Evolutionary conservation across 2,329 filamentous ascomycete species (phyloP), one percentile per base, ranked within the genome.

Genomic region (Incumbomyces delicatus): DNA sequence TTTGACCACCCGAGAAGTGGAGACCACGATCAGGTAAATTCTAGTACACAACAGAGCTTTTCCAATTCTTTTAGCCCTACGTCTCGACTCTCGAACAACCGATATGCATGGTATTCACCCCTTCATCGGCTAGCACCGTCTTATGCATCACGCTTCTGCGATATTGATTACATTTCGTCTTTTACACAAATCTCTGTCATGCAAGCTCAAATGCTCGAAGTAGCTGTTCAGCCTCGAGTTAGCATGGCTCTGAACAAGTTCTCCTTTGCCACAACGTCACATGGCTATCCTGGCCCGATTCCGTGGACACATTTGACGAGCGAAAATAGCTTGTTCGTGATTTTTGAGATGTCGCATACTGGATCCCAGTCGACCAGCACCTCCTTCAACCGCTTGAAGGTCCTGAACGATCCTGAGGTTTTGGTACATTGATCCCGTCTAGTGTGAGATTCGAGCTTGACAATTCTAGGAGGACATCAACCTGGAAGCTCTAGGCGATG

Each of bases 151-250:
- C 8, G 22, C 22, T 27, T 27, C 22, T 27, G 22, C 8, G 22
- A 8, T 27, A 4, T 27, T 8, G 8, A 32, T 27, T 40, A 20
- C 44, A 18, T 33, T 38, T 40, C 16, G 20, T 11, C 31, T 20
- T 37, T 39, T 22, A 3, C 22, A 34, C 17, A 16, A 8, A 20
- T n/a, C 44, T 41, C 22, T 17, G 31, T 56, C 8, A 67, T 68
- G 56, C 60, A 65, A 53, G 75, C 71, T 55, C 73, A 66, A 48
- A 67, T 69, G 50, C 65, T 60, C 48, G 72, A 71, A 52, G 64
- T 64, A 51, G 62, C 63, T 43, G 56, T 63, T 46, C 42, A 36
- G 27, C 47, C 30, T 10, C 70, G 69, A 55, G 68, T 69, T 66
- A 72, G 73, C 57, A 44, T 58, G 53, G 50, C 58, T 2, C 53